These are phyloP conservation scores for Panellus pusillus DNA, from an alignment of 768 basidiomycete genomes.

Conservation along the genomic window DNA sequence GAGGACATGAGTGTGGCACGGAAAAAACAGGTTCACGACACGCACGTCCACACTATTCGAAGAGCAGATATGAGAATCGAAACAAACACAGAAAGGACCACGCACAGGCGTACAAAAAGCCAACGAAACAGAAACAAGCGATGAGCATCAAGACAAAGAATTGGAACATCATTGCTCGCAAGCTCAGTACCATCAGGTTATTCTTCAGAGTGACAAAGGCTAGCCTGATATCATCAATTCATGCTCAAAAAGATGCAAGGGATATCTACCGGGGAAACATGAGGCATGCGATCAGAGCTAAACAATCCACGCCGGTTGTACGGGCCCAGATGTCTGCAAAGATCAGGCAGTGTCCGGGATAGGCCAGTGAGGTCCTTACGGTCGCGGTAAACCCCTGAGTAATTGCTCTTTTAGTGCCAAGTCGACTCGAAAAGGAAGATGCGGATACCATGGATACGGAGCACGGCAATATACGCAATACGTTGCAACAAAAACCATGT, in stretches of 20 bases:
- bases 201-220: constrained; percentile 89
- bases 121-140: constrained; percentile 87
- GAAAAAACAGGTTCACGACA: constrained; percentile 20
- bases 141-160: constrained; percentile 83
- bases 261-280: constrained; percentile 76
- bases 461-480: constrained; percentile 73
- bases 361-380: constrained; percentile 37
- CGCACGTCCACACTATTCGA: constrained; percentile 74
- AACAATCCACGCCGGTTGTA: constrained; percentile 72
- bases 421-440: too few species aligned
- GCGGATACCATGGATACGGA: constrained; percentile 67
- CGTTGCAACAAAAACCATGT: constrained; percentile 85
- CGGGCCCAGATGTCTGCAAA: constrained; percentile 62
- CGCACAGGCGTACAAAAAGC: constrained; percentile 77
- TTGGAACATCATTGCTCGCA: constrained; percentile 92
- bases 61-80: too few species aligned
- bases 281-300: constrained; percentile 86
- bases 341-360: background rate
- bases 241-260: background rate
- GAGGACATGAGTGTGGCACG: constrained; percentile 2
- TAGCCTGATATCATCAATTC: constrained; percentile 46
- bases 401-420: too few species aligned
- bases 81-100: too few species aligned
- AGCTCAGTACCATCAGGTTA: constrained; percentile 75
- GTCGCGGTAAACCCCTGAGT: constrained; percentile 47